These are phyloP conservation scores for Russula olivacea DNA, from an alignment of 768 basidiomycete genomes.

Conservation along the genomic window DNA sequence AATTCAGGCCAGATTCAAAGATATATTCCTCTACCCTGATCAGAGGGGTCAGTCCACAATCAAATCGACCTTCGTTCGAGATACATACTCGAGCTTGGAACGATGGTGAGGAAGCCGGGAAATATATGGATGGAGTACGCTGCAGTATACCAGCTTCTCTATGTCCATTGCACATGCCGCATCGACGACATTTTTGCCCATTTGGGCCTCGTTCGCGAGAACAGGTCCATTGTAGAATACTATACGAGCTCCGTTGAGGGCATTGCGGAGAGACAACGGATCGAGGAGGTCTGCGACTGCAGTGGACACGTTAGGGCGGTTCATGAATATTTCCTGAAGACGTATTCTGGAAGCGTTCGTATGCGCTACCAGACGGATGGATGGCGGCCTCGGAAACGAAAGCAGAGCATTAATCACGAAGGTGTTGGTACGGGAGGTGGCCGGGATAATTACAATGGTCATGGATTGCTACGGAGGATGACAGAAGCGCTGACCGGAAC, in stretches of 20 bases:
- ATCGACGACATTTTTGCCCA: conserved; percentile 25
- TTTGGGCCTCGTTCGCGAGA: conserved; percentile 13
- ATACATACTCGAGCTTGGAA: conserved; percentile 22
- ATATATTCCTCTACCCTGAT: conserved; percentile 35
- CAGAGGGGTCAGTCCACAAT: background rate
- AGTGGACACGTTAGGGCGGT: conserved; percentile 14
- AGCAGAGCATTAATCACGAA: conserved; percentile 18
- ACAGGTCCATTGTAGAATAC: conserved; percentile 24
- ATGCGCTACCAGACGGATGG: conserved; percentile 22
- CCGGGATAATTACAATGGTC: conserved; percentile 24
- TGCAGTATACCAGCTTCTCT: conserved; percentile 22
- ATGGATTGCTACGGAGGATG: conserved; percentile 8
- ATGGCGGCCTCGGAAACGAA: conserved; percentile 20
- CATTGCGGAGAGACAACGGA: conserved; percentile 7
- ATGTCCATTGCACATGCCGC: conserved; percentile 23
- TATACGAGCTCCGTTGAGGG: conserved; percentile 8
- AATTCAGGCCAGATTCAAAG: conserved; percentile 33
- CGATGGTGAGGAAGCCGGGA: conserved; percentile 22
- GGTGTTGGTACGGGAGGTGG: conserved; percentile 22
- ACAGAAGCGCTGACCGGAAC: background rate
- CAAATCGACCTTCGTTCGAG: background rate
- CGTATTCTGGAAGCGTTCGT: background rate
- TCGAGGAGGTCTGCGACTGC: conserved; percentile 21
- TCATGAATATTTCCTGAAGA: conserved; percentile 7
- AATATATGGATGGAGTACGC: conserved; percentile 24